These are phyloP conservation scores for Ophiosphaerella korrae DNA, from an alignment of 2,329 filamentous ascomycete species.

Conservation along the genomic window DNA sequence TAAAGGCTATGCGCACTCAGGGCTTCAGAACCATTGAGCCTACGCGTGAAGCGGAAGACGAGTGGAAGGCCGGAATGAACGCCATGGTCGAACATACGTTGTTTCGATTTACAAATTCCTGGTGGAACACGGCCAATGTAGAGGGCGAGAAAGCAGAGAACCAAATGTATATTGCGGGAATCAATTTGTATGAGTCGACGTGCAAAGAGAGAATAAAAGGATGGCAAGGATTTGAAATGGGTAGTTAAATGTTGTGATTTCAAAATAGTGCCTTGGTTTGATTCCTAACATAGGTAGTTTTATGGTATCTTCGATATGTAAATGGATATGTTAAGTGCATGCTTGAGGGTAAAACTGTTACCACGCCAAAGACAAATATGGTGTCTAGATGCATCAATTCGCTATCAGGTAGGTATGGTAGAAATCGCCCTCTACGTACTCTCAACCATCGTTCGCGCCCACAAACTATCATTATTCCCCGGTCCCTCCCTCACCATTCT, in stretches of 20 bases:
- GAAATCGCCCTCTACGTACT: too few species aligned
- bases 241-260: not conserved
- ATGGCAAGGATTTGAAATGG: conserved; percentile 35
- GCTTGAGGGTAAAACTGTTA: too few species aligned
- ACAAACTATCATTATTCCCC: too few species aligned
- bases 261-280: too few species aligned
- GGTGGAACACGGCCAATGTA: conserved; percentile 49
- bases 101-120: conserved; percentile 47
- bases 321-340: too few species aligned
- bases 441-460: too few species aligned
- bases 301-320: too few species aligned
- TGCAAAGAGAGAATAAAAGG: conserved; percentile 23
- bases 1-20: conserved; percentile 37
- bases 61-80: conserved; percentile 47
- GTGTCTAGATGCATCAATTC: too few species aligned
- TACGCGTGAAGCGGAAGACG: conserved; percentile 44
- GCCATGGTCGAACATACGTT: conserved; percentile 39
- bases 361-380: too few species aligned
- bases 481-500: not conserved
- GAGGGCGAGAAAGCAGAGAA: conserved; percentile 50
- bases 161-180: conserved; percentile 46
- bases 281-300: too few species aligned
- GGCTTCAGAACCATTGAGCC: conserved; percentile 43
- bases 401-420: too few species aligned
- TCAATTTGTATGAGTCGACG: conserved; percentile 25